phyloP scores from a whole-genome alignment of 2,329 filamentous ascomycete species.

The Coniochaeta sp. region DNA sequence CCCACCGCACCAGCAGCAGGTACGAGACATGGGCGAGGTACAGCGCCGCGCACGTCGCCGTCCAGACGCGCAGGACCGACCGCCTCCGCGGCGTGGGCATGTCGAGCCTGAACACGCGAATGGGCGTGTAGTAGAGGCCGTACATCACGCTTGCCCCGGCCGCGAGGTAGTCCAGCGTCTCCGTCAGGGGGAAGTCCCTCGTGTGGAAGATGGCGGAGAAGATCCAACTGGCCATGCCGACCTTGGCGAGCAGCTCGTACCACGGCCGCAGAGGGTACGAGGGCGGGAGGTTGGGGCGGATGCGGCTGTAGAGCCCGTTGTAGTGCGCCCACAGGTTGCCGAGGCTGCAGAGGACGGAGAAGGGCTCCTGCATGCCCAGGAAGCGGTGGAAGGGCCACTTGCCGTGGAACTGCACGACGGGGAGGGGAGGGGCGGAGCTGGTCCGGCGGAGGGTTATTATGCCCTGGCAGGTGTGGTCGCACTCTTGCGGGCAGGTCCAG shows the following conservation, averaged over 20 bases:
- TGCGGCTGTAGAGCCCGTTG: slow-evolving; percentile 61
- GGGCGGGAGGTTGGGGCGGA: slow-evolving; percentile 63
- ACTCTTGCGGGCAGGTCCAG: slow-evolving; percentile 90
- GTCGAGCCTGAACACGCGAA: slow-evolving; percentile 81
- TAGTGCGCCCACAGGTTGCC: slow-evolving; percentile 86
- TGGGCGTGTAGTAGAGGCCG: slow-evolving; percentile 76
- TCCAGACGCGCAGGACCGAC: slow-evolving; percentile 66
- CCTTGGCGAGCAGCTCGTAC: slow-evolving; percentile 72
- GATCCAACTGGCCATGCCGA: slow-evolving; percentile 77
- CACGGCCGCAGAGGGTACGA: slow-evolving; percentile 71
- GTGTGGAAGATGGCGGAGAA: slow-evolving; percentile 92
- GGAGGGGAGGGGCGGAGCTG: slow-evolving; percentile 43
- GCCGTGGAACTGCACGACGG: slow-evolving; percentile 88
- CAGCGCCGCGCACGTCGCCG: slow-evolving; percentile 58
- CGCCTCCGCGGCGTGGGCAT: slow-evolving; percentile 28
- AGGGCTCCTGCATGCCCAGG: slow-evolving; percentile 89
- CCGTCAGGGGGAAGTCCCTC: slow-evolving; percentile 75
- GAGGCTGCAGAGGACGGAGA: slow-evolving; percentile 86
- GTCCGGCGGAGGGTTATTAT: slow-evolving; percentile 72
- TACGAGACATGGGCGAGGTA: slow-evolving; percentile 77
- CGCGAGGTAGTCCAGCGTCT: slow-evolving; percentile 94
- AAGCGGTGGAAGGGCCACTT: slow-evolving; percentile 97
- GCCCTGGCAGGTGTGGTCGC: slow-evolving; percentile 97
- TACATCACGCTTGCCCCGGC: slow-evolving; percentile 88
- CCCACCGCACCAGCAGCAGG: slow-evolving; percentile 78